phyloP scores from a whole-genome alignment of 495 filamentous ascomycete species.

The Podospora didyma region DNA sequence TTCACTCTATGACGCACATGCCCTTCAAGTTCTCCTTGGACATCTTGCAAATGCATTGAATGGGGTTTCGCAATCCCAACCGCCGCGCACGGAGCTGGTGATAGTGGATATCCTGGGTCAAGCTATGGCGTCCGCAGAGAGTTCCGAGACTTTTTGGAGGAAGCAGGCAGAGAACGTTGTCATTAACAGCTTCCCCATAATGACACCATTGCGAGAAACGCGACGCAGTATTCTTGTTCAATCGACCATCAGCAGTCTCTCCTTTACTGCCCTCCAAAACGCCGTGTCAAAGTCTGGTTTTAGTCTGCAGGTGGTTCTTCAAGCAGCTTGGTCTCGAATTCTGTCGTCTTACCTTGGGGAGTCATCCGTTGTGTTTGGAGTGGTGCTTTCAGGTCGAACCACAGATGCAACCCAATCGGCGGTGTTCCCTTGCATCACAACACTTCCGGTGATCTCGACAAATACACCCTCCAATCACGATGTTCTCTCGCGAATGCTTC shows the following conservation, averaged over 20 bases:
- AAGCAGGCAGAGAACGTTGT: slow-evolving; percentile 46
- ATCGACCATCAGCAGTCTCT: slow-evolving; percentile 35
- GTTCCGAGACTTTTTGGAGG: slow-evolving; percentile 58
- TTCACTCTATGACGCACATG: slow-evolving; percentile 74
- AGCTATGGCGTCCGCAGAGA: slow-evolving; percentile 26
- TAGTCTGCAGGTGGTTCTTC: slow-evolving; percentile 66
- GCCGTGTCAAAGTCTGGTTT: slow-evolving; percentile 49
- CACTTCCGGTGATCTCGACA: slow-evolving; percentile 59
- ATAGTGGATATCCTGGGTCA: slow-evolving; percentile 52
- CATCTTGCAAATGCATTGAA: slow-evolving; percentile 40
- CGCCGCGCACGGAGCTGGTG: slow-evolving; percentile 31
- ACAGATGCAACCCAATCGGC: slow-evolving; percentile 47
- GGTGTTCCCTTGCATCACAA: slow-evolving; percentile 70
- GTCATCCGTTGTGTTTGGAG: slow-evolving; percentile 60
- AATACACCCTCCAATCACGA: slow-evolving; percentile 48
- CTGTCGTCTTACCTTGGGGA: slow-evolving; percentile 73
- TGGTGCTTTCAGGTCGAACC: slow-evolving; percentile 68
- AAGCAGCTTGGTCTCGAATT: slow-evolving; percentile 70
- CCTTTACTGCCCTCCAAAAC: slow-evolving; percentile 44
- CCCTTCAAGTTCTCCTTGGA: slow-evolving; percentile 55
- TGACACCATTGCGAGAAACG: slow-evolving; percentile 56
- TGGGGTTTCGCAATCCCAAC: background rate
- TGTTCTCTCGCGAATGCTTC: slow-evolving; percentile 55
- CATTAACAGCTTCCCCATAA: slow-evolving; percentile 61
- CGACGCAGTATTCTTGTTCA: slow-evolving; percentile 32